Evolutionary conservation across 768 basidiomycete species (phyloP), one percentile per base, ranked within the genome.

Genomic region (Mrakia blollopis): DNA sequence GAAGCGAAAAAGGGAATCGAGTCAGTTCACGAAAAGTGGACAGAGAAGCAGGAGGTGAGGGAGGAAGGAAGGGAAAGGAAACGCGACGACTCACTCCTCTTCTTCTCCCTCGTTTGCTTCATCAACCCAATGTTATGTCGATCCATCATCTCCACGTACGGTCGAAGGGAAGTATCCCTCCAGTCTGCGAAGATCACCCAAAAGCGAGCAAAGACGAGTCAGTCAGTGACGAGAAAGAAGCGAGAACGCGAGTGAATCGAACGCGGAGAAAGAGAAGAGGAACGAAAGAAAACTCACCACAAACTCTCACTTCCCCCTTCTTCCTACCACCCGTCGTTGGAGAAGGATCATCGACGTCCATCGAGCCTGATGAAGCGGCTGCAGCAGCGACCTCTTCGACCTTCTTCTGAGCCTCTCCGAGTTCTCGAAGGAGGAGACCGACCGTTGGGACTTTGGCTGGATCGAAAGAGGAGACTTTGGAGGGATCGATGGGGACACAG

Each of bases 401-500:
- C 60, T 63, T 63, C 60, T 16, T 63, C 41, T 67, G 79, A 7
- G 81, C 78, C 25, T 81, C 82, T 80, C 95, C 90, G 68, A 98
- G 85, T 83, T 99, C 94, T 60, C 85, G 83, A 32, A 98, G 83
- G n/a, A 98, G 86, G 81, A 92, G 90, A 6, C 87, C 87, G 10
- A 96, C 90, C 0, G 94, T 98, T 0, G 97, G 97, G 7, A 98
- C 96, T 0, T 80, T 82, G 73, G 87, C 89, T 0, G 95, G 97
- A 81, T 96, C 89, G 81, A 98, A 99, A 1, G 87, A 85, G 74
- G 93, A 89, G 41, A 98, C 88, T 44, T 84, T 82, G 47, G 84
- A 84, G 5, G 94, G 91, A 81, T 96, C 91, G 25, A 98, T 86
- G 0, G 96, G 97, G 3, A 99, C 92, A 82, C 96, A 99, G 13